These are phyloP conservation scores for Ligustrum vulgare DNA, from an alignment of 257 asterid species.

Conservation along the genomic window DNA sequence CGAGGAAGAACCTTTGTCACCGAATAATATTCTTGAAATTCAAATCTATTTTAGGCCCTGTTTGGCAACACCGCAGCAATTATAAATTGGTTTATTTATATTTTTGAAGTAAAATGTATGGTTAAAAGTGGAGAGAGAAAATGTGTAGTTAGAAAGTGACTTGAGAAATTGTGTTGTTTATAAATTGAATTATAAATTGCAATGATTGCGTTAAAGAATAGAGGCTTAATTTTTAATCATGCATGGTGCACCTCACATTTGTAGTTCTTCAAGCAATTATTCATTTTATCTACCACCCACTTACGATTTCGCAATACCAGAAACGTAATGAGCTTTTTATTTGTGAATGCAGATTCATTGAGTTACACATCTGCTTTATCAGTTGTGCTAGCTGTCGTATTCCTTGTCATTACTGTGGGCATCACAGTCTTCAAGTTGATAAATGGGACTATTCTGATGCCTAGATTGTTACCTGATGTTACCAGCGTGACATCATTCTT, in stretches of 20 bases:
- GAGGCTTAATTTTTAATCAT: background rate
- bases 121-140: too few relatives aligned
- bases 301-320: background rate
- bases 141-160: too few relatives aligned
- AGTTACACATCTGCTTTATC: slow-evolving; percentile 93
- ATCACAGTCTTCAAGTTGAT: slow-evolving; percentile 76
- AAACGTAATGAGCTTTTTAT: slow-evolving; percentile 24
- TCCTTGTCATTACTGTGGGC: slow-evolving; percentile 79
- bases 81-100: too few relatives aligned
- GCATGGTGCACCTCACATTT: background rate
- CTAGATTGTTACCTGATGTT: slow-evolving; percentile 74
- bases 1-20: background rate
- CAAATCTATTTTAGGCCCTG: background rate
- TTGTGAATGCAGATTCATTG: slow-evolving; percentile 80
- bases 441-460: slow-evolving; percentile 68
- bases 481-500: slow-evolving; percentile 58
- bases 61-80: too few relatives aligned
- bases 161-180: too few relatives aligned
- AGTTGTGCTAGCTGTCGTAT: slow-evolving; percentile 89
- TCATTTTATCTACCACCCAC: background rate
- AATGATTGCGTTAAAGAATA: too few relatives aligned
- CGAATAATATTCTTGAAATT: background rate
- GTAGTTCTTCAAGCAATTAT: slow-evolving; percentile 2
- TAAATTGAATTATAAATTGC: too few relatives aligned
- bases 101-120: too few relatives aligned